Evolutionary conservation across 345 rosid species (phyloP), one percentile per base, ranked within the genome.

Genomic region (Orychophragmus violaceus): DNA sequence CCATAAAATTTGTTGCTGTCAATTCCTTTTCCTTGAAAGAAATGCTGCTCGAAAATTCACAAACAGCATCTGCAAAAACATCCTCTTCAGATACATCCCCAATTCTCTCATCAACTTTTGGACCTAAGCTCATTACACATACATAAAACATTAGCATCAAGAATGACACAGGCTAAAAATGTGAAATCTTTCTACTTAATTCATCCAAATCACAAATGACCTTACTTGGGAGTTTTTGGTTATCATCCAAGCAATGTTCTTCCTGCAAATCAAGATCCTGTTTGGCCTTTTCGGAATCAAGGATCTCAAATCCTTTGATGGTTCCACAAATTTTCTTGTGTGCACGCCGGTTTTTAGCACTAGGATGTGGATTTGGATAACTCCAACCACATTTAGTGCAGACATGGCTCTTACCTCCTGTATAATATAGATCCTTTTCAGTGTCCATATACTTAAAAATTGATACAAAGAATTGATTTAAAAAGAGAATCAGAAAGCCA

Each of bases 311-410:
- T 17, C 87, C 91, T 74, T 82, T 75, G 59, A 81, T 42, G 51
- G 85, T 82, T 77, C 91, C 95, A 76, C 91, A 88, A 3, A 84
- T 29, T 74, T 77, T 88, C 84, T 73, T 85, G 68, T 88, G 95
- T 4, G 91, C 71, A 71, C 91, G 91, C 63, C 86, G 68, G 35
- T 80, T 81, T 35, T 64, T 85, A 51, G 95, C 87, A 76, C 87
- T 88, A 41, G 95, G 95, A 64, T 82, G 91, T 2, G 82, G 77
- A 17, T 85, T 85, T 23, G 87, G 87, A 69, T 80, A 88, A 1
- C 78, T 81, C 89, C 89, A 88, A 8, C 87, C 89, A 78, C 95
- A 88, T 77, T 78, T 81, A 58, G 52, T 77, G 54, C 95, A 88
- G 2, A 84, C 35, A 36, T 66, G 77, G 23, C 71, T 70, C 79